phyloP scores from a whole-genome alignment of 257 asterid genomes.

The Jacaranda copaia region DNA sequence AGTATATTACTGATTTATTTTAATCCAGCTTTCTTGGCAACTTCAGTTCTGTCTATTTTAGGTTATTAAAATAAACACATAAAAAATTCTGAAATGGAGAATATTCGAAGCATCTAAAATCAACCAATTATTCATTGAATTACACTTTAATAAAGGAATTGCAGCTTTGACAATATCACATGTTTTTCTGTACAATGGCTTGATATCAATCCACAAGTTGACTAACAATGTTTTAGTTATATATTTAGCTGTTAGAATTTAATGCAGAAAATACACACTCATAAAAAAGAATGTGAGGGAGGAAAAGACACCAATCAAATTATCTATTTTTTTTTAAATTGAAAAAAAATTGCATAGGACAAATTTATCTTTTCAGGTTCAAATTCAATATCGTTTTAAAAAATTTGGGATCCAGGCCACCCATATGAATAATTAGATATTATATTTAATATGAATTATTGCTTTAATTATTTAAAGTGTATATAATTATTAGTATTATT shows the following conservation, averaged over 20 bases:
- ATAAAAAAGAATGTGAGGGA: neutral
- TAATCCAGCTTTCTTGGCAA: neutral
- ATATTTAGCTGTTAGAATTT: neutral
- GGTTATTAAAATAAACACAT: neutral
- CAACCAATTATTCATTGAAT: neutral
- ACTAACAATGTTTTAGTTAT: neutral
- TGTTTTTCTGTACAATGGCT: neutral
- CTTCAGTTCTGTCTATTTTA: neutral
- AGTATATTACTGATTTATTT: neutral
- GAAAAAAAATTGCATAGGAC: no score
- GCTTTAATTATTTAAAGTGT: no score
- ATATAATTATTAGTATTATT: no score
- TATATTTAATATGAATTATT: neutral
- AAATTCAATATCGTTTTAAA: no score
- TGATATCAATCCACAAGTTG: neutral
- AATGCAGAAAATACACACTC: neutral
- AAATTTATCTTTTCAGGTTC: neutral
- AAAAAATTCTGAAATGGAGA: neutral
- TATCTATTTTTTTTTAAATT: no score
- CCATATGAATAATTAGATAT: no score
- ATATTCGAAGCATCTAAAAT: neutral
- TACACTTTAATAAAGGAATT: neutral
- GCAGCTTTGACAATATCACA: neutral
- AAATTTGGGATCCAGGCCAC: no score
- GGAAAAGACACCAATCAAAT: neutral